Conservation (phyloP, 805 yeast species). For the Kluyveromyces nonfermentans region DNA sequence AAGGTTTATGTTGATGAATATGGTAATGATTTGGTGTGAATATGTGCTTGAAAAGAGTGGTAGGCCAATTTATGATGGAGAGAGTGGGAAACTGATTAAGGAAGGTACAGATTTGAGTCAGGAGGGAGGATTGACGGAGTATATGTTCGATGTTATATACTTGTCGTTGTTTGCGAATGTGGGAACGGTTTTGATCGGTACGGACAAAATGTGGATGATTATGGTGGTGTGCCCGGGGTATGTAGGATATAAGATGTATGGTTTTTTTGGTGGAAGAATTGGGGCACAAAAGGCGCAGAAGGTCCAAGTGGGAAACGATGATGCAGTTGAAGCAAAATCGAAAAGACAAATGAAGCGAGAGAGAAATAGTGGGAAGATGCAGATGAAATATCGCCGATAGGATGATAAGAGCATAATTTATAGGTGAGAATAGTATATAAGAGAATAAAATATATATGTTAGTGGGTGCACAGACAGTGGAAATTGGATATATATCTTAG, state of each 20-base stretch:
- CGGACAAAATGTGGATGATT: conserved; percentile 41
- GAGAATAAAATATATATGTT: not conserved
- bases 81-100: conserved; percentile 29
- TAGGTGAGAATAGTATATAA: not conserved
- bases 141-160: conserved; percentile 46
- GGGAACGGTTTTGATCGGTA: conserved; percentile 36
- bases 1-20: conserved; percentile 19
- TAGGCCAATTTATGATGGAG: conserved; percentile 36
- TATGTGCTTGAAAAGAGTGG: conserved; percentile 41
- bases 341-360: conserved; percentile 36
- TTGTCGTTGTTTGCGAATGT: conserved; percentile 41
- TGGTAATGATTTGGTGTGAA: conserved; percentile 32
- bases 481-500: conserved; percentile 17
- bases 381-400: conserved; percentile 23
- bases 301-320: conserved; percentile 1
- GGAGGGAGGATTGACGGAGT: conserved; percentile 40
- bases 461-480: not conserved
- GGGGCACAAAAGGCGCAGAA: conserved; percentile 3
- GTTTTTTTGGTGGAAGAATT: conserved; percentile 25
- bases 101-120: conserved; percentile 42
- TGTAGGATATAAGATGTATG: conserved; percentile 36
- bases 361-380: conserved; percentile 31
- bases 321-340: conserved; percentile 21
- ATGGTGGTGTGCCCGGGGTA: conserved; percentile 30
- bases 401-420: conserved; percentile 3